phyloP scores from a whole-genome alignment of 2,329 filamentous ascomycete genomes.

The Aspergillus sclerotialis region DNA sequence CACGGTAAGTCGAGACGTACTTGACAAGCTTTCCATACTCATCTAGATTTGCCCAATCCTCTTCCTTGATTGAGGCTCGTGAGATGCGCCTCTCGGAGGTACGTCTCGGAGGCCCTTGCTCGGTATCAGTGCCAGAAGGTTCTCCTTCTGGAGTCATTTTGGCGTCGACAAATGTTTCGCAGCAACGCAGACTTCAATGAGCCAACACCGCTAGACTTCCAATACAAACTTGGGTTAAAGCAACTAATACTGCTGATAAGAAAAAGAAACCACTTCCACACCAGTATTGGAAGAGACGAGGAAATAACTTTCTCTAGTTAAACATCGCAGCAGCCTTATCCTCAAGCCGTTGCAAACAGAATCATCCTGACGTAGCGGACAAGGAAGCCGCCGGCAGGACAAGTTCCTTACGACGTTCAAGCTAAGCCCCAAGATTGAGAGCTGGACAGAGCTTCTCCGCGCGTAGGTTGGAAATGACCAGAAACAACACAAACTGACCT shows the following conservation, averaged over 20 bases:
- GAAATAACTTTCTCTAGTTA: background rate
- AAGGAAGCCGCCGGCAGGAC: slow-evolving; percentile 11
- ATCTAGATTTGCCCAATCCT: slow-evolving; percentile 38
- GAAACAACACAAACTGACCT: too few relatives aligned
- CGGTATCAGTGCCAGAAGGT: slow-evolving; percentile 10
- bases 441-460: too few relatives aligned
- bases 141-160: slow-evolving; percentile 8
- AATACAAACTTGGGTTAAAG: background rate
- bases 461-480: too few relatives aligned
- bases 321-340: too few relatives aligned
- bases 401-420: too few relatives aligned
- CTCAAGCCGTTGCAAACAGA: slow-evolving; percentile 5
- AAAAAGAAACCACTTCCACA: too few relatives aligned
- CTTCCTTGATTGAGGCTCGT: slow-evolving; percentile 26
- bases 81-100: slow-evolving; percentile 24
- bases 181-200: background rate
- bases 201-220: background rate
- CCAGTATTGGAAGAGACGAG: too few relatives aligned
- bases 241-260: too few relatives aligned
- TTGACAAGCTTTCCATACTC: slow-evolving; percentile 62
- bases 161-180: background rate
- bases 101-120: slow-evolving; percentile 15
- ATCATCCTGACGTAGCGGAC: slow-evolving; percentile 28
- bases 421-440: too few relatives aligned
- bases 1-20: slow-evolving; percentile 61